These are phyloP conservation scores for Salix exigua DNA, from an alignment of 345 rosid genomes.

Conservation along the genomic window DNA sequence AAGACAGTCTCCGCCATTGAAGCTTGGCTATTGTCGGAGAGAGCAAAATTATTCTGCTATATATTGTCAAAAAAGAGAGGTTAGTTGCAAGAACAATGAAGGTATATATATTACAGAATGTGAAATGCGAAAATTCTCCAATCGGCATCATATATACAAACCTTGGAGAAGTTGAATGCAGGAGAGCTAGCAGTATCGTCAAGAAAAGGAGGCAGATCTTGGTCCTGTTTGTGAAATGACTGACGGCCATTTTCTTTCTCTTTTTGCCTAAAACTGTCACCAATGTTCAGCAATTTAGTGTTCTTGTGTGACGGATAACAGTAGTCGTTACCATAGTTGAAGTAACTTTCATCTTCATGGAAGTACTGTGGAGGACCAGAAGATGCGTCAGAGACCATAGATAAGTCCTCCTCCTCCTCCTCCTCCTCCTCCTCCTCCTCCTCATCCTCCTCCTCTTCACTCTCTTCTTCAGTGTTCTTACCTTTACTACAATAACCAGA, in stretches of 20 bases:
- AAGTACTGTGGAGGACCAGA: conserved; percentile 80
- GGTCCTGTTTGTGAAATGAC: conserved; percentile 20
- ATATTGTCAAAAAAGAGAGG: not conserved
- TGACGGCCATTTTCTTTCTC: conserved; percentile 30
- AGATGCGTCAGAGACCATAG: conserved; percentile 97
- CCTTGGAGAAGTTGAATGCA: conserved; percentile 50
- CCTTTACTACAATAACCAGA: conserved; percentile 12
- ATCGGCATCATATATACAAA: not conserved
- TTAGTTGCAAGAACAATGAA: not conserved
- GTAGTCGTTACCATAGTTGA: conserved; percentile 16
- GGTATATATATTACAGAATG: not conserved
- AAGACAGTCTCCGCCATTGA: conserved; percentile 50
- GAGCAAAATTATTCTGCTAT: conserved; percentile 38
- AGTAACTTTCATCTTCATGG: conserved; percentile 37
- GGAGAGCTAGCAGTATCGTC: conserved; percentile 96
- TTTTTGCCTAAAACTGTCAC: conserved; percentile 31
- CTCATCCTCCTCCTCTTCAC: conserved; percentile 21
- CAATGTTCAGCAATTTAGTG: conserved; percentile 9
- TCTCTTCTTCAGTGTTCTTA: not conserved
- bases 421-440: too few species aligned
- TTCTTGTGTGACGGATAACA: conserved; percentile 14
- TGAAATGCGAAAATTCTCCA: not conserved
- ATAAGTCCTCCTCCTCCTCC: conserved; percentile 77
- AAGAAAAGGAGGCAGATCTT: conserved; percentile 47
- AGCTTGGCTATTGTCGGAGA: conserved; percentile 32